Conservation (phyloP, 768 basidiomycete genomes). For the Russula compacta region DNA sequence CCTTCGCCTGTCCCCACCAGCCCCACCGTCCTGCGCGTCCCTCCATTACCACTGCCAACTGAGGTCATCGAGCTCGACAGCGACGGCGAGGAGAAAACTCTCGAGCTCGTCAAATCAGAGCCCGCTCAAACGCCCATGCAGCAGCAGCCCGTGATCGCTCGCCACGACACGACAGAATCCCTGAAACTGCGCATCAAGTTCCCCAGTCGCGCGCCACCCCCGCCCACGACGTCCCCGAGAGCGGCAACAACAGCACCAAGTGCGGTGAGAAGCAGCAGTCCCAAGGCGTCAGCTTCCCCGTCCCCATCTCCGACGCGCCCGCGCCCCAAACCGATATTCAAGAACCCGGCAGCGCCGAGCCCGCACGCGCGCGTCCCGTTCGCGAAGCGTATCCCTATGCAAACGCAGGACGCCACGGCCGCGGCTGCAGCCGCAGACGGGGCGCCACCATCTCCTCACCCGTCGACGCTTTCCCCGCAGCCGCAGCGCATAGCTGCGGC, state of each 20-base stretch:
- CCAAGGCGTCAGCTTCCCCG: not conserved
- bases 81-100: constrained; percentile 7
- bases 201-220: not conserved
- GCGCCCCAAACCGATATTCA: constrained; percentile 15
- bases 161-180: not conserved
- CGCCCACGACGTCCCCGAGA: not conserved
- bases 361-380: constrained; percentile 11
- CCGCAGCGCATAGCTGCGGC: not conserved
- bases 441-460: not conserved
- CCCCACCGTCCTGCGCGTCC: not conserved
- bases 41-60: not conserved
- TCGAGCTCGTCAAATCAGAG: not conserved
- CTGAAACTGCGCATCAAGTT: constrained; percentile 10
- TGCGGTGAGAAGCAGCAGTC: not conserved
- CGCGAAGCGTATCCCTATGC: not conserved
- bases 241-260: not conserved
- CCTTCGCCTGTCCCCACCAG: not conserved
- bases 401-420: not conserved
- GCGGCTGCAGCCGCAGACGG: not conserved
- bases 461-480: not conserved
- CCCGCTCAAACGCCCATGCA: not conserved
- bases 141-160: not conserved
- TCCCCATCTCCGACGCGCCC: constrained; percentile 11
- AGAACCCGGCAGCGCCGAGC: constrained; percentile 4
- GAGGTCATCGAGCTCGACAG: constrained; percentile 15